phyloP scores from a whole-genome alignment of 768 basidiomycete genomes.

The Hericium coralloides region DNA sequence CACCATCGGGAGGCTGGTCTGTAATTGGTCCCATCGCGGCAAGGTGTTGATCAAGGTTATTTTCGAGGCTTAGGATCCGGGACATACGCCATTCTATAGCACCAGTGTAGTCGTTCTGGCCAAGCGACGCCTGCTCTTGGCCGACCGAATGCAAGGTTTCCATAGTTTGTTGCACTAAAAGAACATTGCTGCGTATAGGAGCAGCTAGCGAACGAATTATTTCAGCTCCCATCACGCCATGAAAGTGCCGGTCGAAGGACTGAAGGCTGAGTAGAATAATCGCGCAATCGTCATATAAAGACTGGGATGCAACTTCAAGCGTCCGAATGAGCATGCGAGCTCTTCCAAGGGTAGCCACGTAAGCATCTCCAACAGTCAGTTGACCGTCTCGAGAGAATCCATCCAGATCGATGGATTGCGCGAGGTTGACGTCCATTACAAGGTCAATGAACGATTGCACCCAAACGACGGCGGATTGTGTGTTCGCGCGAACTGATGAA shows the following conservation, averaged over 20 bases:
- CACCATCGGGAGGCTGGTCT: conserved; percentile 27
- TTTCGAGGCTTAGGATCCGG: conserved; percentile 52
- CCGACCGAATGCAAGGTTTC: conserved; percentile 32
- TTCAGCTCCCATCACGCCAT: conserved; percentile 1
- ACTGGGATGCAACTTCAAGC: conserved; percentile 62
- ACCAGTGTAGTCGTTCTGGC: conserved; percentile 61
- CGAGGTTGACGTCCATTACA: conserved; percentile 67
- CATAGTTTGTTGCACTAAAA: conserved; percentile 16
- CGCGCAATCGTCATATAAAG: conserved; percentile 64
- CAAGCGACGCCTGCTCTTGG: conserved; percentile 61
- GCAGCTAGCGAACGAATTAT: conserved; percentile 21
- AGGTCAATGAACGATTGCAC: conserved; percentile 50
- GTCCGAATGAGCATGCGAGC: conserved; percentile 61
- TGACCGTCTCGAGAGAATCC: conserved; percentile 45
- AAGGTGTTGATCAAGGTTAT: conserved; percentile 29
- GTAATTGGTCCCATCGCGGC: conserved; percentile 27
- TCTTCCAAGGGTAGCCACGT: conserved; percentile 56
- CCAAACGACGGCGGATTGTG: conserved; percentile 44
- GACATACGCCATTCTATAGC: conserved; percentile 77
- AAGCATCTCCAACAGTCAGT: conserved; percentile 38
- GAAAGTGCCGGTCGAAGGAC: conserved; percentile 20
- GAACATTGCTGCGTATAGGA: conserved; percentile 51
- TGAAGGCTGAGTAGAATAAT: conserved; percentile 54
- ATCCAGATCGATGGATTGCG: conserved; percentile 77
- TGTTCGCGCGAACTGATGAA: conserved; percentile 25